These are phyloP conservation scores for Teratosphaeria destructans DNA, from an alignment of 2,329 filamentous ascomycete species.

Conservation along the genomic window DNA sequence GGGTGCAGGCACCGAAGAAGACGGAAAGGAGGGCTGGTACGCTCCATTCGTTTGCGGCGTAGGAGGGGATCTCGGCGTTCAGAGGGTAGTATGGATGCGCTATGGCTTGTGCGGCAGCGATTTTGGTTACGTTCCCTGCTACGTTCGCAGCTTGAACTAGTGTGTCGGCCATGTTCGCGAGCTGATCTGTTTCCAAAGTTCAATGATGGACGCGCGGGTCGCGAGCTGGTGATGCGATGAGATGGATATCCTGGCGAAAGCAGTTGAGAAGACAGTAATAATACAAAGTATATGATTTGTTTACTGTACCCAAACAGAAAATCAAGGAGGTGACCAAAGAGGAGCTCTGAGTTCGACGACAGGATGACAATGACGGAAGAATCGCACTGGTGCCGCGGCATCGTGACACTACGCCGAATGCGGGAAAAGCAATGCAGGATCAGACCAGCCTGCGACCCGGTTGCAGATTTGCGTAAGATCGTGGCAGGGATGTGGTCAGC, in stretches of 20 bases:
- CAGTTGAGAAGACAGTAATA: background rate
- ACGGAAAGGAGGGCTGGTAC: slow-evolving; percentile 48
- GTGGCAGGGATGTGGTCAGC: background rate
- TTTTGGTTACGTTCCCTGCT: slow-evolving; percentile 5
- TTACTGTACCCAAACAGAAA: background rate
- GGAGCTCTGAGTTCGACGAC: background rate
- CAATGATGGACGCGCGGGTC: background rate
- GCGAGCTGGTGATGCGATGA: background rate
- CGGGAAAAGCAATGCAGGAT: background rate
- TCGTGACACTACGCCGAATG: background rate
- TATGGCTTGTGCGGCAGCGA: background rate
- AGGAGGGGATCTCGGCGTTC: slow-evolving; percentile 50
- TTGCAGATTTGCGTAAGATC: background rate
- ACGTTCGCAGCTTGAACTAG: background rate
- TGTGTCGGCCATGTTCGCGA: slow-evolving; percentile 1
- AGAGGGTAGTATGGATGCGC: slow-evolving; percentile 62
- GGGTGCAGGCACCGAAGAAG: slow-evolving; percentile 48
- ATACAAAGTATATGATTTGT: background rate
- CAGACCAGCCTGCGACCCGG: background rate
- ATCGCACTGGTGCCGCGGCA: background rate
- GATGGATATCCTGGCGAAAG: background rate
- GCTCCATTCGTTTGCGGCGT: slow-evolving; percentile 55
- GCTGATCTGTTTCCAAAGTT: background rate
- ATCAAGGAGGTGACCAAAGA: background rate
- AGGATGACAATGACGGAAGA: background rate